Base-by-base conservation (phyloP, 768 basidiomycete species). In the Lactifluus volemus region DNA sequence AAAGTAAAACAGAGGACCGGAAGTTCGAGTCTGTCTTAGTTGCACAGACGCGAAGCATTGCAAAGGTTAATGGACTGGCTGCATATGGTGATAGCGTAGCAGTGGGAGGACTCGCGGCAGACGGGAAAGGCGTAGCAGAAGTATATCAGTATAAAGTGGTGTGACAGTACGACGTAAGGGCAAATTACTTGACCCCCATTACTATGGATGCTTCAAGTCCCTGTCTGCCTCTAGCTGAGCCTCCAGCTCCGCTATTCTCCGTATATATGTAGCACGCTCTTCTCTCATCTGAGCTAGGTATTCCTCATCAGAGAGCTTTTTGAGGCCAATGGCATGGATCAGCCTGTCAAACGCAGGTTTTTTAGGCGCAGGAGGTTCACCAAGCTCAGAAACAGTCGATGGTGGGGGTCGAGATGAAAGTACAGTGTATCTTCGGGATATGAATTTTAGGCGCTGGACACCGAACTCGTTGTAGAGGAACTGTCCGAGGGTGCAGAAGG, bases 21-120 rank as follows among this genome's bases (percentile, higher is more conserved):
- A 70, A 72, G 49, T 55, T 84, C 32, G 73, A 76, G 44, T 73
- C 77, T 36, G 66, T 72, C 7, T 86, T 84, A 82, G 29, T 58
- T 17, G 74, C 73, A 53, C 72, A 72, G 21, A 72, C 81, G 49
- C 76, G 78, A 47, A 66, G 69, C 14, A 65, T 82, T 39, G 74
- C 76, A 45, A 92, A 89, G 71, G 85, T 88, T 21, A 92, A 91
- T 66, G 76, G 83, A 0, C 67, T 92, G 32, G 70, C 79, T 39
- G 73, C 73, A 9, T 79, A 78, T 50, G 77, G 77, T 1, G 73
- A 74, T 36, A 76, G 75, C 48, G 69, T 89, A 29, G 70, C 80
- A 3, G 72, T 91, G 10, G 89, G 85, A 19, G 89, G 89, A 3
- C 75, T 91, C 51, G 74, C 72, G 5, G 73, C 73, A 49, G 77